A percentile compares a stretch with the other conserved stretches of the same genome.
phyloP scores from a whole-genome alignment of 148 eudicot genomes.

The Rhododendron ovatum region DNA sequence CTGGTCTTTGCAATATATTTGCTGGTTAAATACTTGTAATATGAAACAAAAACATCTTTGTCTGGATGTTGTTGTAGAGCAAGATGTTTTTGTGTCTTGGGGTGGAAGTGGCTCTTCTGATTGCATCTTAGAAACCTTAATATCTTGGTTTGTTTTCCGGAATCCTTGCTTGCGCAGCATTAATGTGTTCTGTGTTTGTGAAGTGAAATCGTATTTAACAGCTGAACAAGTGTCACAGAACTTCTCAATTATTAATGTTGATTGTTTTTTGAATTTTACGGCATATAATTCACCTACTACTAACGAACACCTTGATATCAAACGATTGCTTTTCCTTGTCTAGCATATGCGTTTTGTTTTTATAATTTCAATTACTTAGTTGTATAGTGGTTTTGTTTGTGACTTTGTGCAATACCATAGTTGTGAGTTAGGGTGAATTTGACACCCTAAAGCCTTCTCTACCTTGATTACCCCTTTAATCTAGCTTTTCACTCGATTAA shows the following conservation, averaged over 20 bases:
- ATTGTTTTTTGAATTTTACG: background rate
- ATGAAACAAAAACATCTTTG: background rate
- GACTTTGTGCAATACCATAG: background rate
- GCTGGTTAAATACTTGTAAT: constrained; percentile 69
- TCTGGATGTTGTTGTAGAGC: background rate
- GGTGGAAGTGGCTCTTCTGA: background rate
- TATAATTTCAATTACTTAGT: background rate
- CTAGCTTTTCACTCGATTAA: background rate
- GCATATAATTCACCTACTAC: background rate
- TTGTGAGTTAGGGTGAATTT: background rate
- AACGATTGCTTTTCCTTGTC: too few relatives aligned
- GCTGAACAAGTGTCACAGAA: background rate
- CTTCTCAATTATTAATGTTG: background rate
- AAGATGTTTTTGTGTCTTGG: too few relatives aligned
- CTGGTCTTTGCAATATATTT: constrained; percentile 44
- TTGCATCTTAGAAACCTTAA: background rate
- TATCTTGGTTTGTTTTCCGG: background rate
- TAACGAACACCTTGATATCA: background rate
- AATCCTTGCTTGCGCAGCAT: background rate
- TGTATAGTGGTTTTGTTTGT: background rate
- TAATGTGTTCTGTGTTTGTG: background rate
- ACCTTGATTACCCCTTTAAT: background rate
- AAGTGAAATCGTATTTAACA: constrained; percentile 1
- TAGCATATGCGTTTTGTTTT: too few relatives aligned
- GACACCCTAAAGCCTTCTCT: background rate